phyloP scores from a whole-genome alignment of 1,284 basidiomycete species.

The Blastosporella zonata region DNA sequence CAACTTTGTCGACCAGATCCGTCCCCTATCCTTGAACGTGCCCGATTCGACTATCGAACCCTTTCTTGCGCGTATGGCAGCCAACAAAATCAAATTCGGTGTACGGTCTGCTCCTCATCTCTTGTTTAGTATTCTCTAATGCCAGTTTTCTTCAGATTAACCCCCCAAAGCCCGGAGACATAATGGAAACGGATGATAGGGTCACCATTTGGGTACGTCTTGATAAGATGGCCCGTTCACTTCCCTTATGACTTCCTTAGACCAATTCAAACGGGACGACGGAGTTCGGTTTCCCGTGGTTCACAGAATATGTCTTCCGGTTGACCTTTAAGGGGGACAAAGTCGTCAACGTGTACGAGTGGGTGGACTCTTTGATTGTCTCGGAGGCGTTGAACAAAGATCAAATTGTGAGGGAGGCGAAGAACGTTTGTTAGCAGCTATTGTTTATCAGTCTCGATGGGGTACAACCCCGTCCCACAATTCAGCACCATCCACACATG shows the following conservation, averaged over 20 bases:
- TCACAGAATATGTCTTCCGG: slow-evolving; percentile 9
- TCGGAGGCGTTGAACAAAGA: slow-evolving; percentile 2
- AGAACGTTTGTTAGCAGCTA: not conserved
- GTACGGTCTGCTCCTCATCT: not conserved
- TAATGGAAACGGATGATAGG: not conserved
- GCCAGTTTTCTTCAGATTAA: not conserved
- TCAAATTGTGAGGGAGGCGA: slow-evolving; percentile 1
- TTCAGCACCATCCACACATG: no score
- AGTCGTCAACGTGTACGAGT: slow-evolving; percentile 6
- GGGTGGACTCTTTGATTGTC: slow-evolving; percentile 3
- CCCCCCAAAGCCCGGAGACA: not conserved
- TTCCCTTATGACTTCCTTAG: not conserved
- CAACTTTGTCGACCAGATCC: slow-evolving; percentile 8
- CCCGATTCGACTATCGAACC: slow-evolving; percentile 3
- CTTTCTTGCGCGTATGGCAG: slow-evolving; percentile 4
- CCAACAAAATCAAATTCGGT: slow-evolving; percentile 6
- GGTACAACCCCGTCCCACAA: no score
- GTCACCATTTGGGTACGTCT: slow-evolving; percentile 6
- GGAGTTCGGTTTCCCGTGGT: slow-evolving; percentile 12
- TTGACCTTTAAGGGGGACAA: slow-evolving; percentile 9
- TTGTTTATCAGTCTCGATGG: no score
- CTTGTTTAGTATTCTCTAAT: not conserved
- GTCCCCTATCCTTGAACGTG: slow-evolving; percentile 4
- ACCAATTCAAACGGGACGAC: slow-evolving; percentile 10
- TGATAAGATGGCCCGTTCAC: not conserved